These are phyloP conservation scores for Paramecium primaurelia DNA, from an alignment of 73 alveolate species.

Conservation along the genomic window DNA sequence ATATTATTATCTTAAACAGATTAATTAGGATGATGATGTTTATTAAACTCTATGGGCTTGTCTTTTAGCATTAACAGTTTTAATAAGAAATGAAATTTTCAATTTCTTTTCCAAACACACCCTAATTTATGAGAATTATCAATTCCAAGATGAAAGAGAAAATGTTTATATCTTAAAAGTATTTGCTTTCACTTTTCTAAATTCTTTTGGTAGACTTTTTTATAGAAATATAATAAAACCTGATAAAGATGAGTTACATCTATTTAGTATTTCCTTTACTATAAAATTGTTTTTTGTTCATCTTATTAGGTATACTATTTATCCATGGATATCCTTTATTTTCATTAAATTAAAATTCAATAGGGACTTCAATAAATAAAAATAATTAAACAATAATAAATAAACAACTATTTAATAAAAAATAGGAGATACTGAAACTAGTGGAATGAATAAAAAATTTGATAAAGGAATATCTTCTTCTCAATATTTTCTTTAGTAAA, in stretches of 20 bases:
- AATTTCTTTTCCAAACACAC: not conserved
- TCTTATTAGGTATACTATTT: not conserved
- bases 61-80: not conserved
- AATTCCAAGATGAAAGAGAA: not conserved
- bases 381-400: not conserved
- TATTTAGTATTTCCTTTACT: not conserved
- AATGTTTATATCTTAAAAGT: not conserved
- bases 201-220: not conserved
- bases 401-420: not conserved
- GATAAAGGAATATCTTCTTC: not conserved
- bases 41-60: not conserved
- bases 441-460: not conserved
- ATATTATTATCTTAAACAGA: not conserved
- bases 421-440: not conserved
- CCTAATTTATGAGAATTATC: not conserved
- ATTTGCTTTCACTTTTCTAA: not conserved
- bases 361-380: not conserved
- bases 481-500: not conserved
- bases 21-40: not conserved
- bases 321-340: not conserved
- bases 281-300: not conserved
- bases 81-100: not conserved
- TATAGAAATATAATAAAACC: not conserved
- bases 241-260: not conserved
- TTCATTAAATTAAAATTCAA: not conserved